Conservation (phyloP, 371 early-diverging fungal genomes). For the Smittium culicis region DNA sequence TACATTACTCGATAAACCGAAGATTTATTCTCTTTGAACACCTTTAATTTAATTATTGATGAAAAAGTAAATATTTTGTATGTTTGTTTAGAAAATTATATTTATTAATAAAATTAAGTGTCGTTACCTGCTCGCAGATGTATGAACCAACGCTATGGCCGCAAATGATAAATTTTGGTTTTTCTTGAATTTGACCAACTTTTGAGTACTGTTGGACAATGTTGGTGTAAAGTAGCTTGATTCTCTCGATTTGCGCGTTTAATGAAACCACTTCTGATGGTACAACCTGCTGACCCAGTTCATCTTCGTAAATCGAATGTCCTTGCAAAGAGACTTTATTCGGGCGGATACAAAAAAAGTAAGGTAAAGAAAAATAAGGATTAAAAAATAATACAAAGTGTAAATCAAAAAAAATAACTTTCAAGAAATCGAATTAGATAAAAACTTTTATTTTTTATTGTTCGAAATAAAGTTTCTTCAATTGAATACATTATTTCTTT, state of each 20-base stretch:
- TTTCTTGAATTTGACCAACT: not conserved
- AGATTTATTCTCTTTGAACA: slow-evolving; percentile 35
- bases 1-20: slow-evolving; percentile 45
- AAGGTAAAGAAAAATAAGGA: no score
- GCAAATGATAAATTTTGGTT: slow-evolving; percentile 25
- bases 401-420: no score
- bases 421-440: no score
- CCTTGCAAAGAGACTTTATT: no score
- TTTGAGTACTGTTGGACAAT: slow-evolving; percentile 15
- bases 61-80: not conserved
- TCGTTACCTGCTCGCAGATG: slow-evolving; percentile 17
- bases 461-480: no score
- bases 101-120: no score
- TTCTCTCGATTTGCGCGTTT: slow-evolving; percentile 20
- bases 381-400: no score
- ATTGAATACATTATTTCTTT: no score
- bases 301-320: slow-evolving; percentile 24
- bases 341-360: no score
- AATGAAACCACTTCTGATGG: slow-evolving; percentile 12
- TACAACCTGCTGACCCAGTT: slow-evolving; percentile 16
- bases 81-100: not conserved
- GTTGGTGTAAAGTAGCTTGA: slow-evolving; percentile 20
- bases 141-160: slow-evolving; percentile 30
- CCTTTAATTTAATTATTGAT: not conserved
- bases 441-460: no score